Evolutionary conservation across 1,139 yeast genomes (phyloP).

Genomic region (Kodamaea fungicola): DNA sequence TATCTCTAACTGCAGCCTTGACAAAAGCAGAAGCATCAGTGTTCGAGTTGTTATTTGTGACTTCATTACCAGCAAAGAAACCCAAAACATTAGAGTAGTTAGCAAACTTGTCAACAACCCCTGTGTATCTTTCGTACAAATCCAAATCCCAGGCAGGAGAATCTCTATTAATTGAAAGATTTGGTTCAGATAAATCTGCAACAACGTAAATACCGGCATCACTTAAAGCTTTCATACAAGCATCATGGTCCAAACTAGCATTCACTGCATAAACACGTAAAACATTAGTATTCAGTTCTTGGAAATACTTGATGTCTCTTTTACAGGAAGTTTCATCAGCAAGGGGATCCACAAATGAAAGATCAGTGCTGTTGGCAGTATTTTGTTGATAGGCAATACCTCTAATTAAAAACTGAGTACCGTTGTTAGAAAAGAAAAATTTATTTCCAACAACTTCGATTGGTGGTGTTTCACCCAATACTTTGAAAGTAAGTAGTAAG

Average conservation of each 20-base stretch:
- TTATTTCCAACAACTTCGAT: conserved; percentile 46
- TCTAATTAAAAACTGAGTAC: conserved; percentile 42
- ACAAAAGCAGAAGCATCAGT: conserved; percentile 70
- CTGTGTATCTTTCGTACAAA: conserved; percentile 72
- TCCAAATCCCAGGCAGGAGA: conserved; percentile 69
- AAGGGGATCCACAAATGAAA: conserved; percentile 70
- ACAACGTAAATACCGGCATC: conserved; percentile 87
- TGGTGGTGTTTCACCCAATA: conserved; percentile 20
- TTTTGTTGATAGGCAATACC: conserved; percentile 49
- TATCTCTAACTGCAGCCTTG: conserved; percentile 89
- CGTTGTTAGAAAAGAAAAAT: conserved; percentile 43
- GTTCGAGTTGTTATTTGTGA: conserved; percentile 55
- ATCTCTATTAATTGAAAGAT: conserved; percentile 68
- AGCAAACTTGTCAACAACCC: conserved; percentile 78
- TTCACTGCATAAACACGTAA: conserved; percentile 72
- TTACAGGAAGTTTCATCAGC: conserved; percentile 68
- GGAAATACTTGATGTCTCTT: conserved; percentile 77
- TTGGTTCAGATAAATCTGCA: conserved; percentile 86
- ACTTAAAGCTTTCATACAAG: conserved; percentile 81
- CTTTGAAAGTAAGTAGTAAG: background rate
- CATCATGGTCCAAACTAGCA: conserved; percentile 77
- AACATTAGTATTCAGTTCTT: conserved; percentile 73
- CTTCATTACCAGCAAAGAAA: conserved; percentile 92
- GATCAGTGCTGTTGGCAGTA: conserved; percentile 27
- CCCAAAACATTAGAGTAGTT: conserved; percentile 82